Evolutionary conservation across 495 filamentous ascomycete genomes (phyloP).

Genomic region (Penicillium dipodomyicola): DNA sequence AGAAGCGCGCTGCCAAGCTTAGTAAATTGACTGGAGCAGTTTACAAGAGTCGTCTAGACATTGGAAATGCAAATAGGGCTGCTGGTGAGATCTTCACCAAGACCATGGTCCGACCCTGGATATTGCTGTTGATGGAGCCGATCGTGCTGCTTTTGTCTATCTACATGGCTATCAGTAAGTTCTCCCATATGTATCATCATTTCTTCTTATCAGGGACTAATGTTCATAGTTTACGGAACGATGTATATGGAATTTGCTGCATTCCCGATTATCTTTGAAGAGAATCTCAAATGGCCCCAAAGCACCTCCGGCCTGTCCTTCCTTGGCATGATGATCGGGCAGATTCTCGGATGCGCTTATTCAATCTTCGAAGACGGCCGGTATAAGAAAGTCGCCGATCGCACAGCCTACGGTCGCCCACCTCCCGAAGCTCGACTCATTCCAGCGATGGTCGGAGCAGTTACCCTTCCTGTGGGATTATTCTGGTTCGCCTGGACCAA

Average conservation of each 20-base stretch:
- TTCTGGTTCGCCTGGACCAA: slow-evolving; percentile 66
- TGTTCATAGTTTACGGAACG: slow-evolving; percentile 52
- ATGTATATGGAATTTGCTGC: slow-evolving; percentile 76
- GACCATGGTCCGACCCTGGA: slow-evolving; percentile 29
- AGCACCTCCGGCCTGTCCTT: slow-evolving; percentile 64
- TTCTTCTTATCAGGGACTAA: background rate
- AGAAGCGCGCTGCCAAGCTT: slow-evolving; percentile 38
- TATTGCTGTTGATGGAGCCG: slow-evolving; percentile 34
- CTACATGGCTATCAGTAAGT: slow-evolving; percentile 56
- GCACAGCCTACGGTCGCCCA: slow-evolving; percentile 2
- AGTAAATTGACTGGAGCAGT: slow-evolving; percentile 45
- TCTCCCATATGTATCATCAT: background rate
- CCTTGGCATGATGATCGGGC: slow-evolving; percentile 67
- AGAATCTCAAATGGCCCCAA: slow-evolving; percentile 63
- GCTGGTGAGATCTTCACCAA: slow-evolving; percentile 19
- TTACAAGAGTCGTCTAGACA: slow-evolving; percentile 23
- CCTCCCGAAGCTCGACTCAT: slow-evolving; percentile 32
- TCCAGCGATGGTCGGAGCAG: slow-evolving; percentile 44
- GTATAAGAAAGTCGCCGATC: slow-evolving; percentile 16
- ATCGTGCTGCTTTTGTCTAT: slow-evolving; percentile 55
- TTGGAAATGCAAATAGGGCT: slow-evolving; percentile 10
- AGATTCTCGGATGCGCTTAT: slow-evolving; percentile 54
- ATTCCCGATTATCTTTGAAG: slow-evolving; percentile 64
- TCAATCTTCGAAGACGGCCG: slow-evolving; percentile 25
- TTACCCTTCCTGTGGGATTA: slow-evolving; percentile 51